A percentile compares a stretch with the other conserved stretches of the same genome.
Evolutionary conservation across 202 grass and related monocot genomes (phyloP).

Genomic region (Eragrostis tef): DNA sequence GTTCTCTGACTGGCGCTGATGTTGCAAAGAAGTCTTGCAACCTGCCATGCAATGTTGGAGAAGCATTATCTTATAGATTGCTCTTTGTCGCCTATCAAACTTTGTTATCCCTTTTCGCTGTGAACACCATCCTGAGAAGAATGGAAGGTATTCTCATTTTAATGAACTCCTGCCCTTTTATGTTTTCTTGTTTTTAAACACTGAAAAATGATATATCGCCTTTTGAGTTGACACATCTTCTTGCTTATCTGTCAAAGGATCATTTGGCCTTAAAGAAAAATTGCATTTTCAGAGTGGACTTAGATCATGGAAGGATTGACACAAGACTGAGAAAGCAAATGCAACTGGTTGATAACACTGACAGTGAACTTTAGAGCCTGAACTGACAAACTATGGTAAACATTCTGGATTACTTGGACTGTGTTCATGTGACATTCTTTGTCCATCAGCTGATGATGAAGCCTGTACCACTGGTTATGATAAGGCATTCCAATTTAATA

Average conservation of each 20-base stretch:
- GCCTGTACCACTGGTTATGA: constrained; percentile 80
- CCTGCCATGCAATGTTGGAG: constrained; percentile 82
- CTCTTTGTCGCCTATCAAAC: constrained; percentile 91
- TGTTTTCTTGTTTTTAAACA: constrained; percentile 17
- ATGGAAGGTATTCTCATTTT: constrained; percentile 34
- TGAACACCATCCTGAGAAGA: constrained; percentile 36
- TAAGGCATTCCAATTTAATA: constrained; percentile 53
- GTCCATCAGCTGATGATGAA: constrained; percentile 44
- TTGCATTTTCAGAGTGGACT: constrained; percentile 66
- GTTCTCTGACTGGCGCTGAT: constrained; percentile 87
- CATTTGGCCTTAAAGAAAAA: constrained; percentile 39
- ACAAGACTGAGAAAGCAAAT: constrained; percentile 58
- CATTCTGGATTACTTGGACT: constrained; percentile 82
- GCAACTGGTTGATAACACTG: constrained; percentile 47
- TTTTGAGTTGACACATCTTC: background rate
- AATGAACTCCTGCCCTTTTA: background rate
- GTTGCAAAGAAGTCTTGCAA: constrained; percentile 79
- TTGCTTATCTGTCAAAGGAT: constrained; percentile 48
- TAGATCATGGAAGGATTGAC: constrained; percentile 76
- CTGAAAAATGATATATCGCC: background rate
- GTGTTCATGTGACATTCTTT: constrained; percentile 58
- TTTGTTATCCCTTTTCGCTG: constrained; percentile 68
- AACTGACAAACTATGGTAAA: constrained; percentile 86
- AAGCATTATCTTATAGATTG: constrained; percentile 80
- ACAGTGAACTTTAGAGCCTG: constrained; percentile 59